Evolutionary conservation across 495 filamentous ascomycete genomes (phyloP).

Genomic region (Penicillium turbatum): DNA sequence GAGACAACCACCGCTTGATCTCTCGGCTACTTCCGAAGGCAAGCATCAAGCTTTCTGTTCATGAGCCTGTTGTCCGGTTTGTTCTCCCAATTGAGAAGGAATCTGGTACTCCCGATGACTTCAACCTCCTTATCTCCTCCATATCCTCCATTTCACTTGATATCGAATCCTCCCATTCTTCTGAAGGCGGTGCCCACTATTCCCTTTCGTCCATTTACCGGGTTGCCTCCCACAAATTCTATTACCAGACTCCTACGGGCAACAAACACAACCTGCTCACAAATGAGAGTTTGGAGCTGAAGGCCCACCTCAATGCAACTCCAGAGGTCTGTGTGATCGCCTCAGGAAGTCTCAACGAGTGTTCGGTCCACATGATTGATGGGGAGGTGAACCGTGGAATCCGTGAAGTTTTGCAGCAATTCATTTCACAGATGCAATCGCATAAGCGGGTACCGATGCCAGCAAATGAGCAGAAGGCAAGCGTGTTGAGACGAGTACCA

Average conservation of each 20-base stretch:
- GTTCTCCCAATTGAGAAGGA: slow-evolving; percentile 71
- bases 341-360: slow-evolving; percentile 76
- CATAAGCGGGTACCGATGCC: slow-evolving; percentile 54
- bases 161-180: slow-evolving; percentile 88
- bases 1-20: slow-evolving; percentile 62
- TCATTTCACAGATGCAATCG: slow-evolving; percentile 59
- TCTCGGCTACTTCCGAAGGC: slow-evolving; percentile 93
- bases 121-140: slow-evolving; percentile 89
- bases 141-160: slow-evolving; percentile 90
- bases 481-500: slow-evolving; percentile 72
- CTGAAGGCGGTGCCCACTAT: slow-evolving; percentile 80
- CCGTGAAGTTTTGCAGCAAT: slow-evolving; percentile 81
- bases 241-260: slow-evolving; percentile 85
- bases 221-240: slow-evolving; percentile 82
- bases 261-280: slow-evolving; percentile 79
- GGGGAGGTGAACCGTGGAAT: slow-evolving; percentile 89
- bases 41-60: slow-evolving; percentile 89
- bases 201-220: slow-evolving; percentile 76
- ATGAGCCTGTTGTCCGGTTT: slow-evolving; percentile 90
- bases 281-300: slow-evolving; percentile 81
- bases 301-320: slow-evolving; percentile 75
- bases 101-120: slow-evolving; percentile 59
- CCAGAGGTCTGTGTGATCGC: slow-evolving; percentile 81
- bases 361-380: slow-evolving; percentile 83
- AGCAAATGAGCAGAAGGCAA: slow-evolving; percentile 49